Conservation (phyloP, 257 asterid genomes). For the Pogostemon cablin region DNA sequence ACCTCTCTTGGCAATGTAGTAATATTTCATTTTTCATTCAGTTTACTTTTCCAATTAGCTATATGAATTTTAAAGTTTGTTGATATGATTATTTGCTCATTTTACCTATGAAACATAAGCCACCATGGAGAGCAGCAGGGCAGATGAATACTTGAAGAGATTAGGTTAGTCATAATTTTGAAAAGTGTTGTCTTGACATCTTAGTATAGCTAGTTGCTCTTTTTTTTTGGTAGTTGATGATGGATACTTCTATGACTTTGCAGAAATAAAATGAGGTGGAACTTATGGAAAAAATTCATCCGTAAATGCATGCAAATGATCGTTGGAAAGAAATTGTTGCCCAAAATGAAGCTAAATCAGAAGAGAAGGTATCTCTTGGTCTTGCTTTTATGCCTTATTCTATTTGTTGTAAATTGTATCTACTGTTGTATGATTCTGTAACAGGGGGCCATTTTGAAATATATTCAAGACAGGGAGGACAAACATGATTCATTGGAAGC, state of each 20-base stretch:
- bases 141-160: too few relatives aligned
- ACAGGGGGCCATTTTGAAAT: constrained; percentile 59
- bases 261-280: constrained; percentile 63
- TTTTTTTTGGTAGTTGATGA: constrained; percentile 26
- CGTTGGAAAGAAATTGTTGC: constrained; percentile 66
- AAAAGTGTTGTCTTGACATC: constrained; percentile 16
- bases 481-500: constrained; percentile 66
- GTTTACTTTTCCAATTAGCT: too few relatives aligned
- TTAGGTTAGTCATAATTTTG: constrained; percentile 17
- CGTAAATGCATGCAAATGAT: constrained; percentile 60
- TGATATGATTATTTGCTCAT: too few relatives aligned
- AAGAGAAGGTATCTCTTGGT: constrained; percentile 57
- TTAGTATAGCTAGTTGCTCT: constrained; percentile 17
- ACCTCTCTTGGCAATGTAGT: too few relatives aligned
- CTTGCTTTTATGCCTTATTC: not conserved
- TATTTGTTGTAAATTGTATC: not conserved
- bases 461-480: constrained; percentile 61
- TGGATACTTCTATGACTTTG: constrained; percentile 34
- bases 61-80: too few relatives aligned
- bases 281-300: constrained; percentile 52
- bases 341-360: constrained; percentile 66
- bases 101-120: too few relatives aligned
- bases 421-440: constrained; percentile 31
- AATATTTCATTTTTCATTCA: too few relatives aligned
- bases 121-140: too few relatives aligned